Evolutionary conservation across 352 stramenopile genomes (phyloP).

Genomic region (Pythium dissotocum): DNA sequence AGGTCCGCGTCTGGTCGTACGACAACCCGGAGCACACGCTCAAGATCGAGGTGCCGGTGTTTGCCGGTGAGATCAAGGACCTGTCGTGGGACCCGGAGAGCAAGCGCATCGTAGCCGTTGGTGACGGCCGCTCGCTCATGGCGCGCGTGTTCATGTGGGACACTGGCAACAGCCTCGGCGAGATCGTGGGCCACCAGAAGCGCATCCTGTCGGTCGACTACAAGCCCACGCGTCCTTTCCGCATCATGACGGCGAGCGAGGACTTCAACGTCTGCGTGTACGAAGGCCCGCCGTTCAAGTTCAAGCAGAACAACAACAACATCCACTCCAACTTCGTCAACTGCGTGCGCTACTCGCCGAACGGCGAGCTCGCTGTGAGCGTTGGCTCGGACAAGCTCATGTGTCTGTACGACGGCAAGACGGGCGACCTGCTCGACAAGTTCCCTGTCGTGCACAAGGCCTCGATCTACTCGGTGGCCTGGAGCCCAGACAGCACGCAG

Average conservation of each 20-base stretch:
- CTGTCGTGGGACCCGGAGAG: slow-evolving; percentile 95
- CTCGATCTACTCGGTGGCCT: slow-evolving; percentile 96
- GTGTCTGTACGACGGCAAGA: slow-evolving; percentile 94
- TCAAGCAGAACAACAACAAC: slow-evolving; percentile 92
- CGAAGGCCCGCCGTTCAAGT: slow-evolving; percentile 95
- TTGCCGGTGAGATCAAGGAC: slow-evolving; percentile 93
- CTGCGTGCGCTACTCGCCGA: slow-evolving; percentile 92
- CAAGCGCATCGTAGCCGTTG: slow-evolving; percentile 92
- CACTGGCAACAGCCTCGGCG: slow-evolving; percentile 94
- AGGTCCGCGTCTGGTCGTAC: slow-evolving; percentile 95
- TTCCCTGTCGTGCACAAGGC: slow-evolving; percentile 84
- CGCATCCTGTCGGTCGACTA: slow-evolving; percentile 92
- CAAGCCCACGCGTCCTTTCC: slow-evolving; percentile 92
- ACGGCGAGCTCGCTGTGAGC: slow-evolving; percentile 89
- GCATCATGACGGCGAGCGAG: slow-evolving; percentile 94
- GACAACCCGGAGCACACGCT: slow-evolving; percentile 96
- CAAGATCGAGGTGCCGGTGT: slow-evolving; percentile 92
- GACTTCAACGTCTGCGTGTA: slow-evolving; percentile 96
- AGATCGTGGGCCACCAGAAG: slow-evolving; percentile 95
- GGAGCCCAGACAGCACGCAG: slow-evolving; percentile 88
- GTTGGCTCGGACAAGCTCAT: slow-evolving; percentile 96
- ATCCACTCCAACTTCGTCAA: slow-evolving; percentile 96
- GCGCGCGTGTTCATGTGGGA: slow-evolving; percentile 96
- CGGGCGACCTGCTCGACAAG: slow-evolving; percentile 78
- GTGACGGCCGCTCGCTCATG: slow-evolving; percentile 79